Evolutionary conservation across 345 rosid genomes (phyloP).

Genomic region (Passiflora organensis): DNA sequence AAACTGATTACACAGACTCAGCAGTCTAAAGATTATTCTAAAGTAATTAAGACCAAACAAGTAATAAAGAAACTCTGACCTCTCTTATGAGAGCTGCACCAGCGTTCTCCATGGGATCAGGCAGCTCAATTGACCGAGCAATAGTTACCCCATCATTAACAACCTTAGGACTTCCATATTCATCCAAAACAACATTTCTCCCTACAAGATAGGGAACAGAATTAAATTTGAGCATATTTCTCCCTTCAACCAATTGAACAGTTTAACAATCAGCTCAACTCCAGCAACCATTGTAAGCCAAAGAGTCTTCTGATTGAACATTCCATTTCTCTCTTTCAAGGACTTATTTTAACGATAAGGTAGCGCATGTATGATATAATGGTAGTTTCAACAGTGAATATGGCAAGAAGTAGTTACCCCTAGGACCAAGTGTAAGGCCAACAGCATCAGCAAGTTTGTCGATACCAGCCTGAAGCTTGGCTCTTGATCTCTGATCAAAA

Average conservation of each 20-base stretch:
- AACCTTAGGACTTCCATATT: constrained; percentile 88
- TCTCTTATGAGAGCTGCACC: constrained; percentile 96
- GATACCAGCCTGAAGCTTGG: constrained; percentile 82
- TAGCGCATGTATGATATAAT: too few relatives aligned
- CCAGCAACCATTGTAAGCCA: too few relatives aligned
- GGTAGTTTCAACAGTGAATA: too few relatives aligned
- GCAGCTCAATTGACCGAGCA: constrained; percentile 86
- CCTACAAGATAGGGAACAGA: too few relatives aligned
- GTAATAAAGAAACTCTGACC: constrained; percentile 33
- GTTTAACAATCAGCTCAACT: too few relatives aligned
- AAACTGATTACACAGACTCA: too few relatives aligned
- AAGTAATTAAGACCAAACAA: neutral
- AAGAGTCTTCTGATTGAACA: too few relatives aligned
- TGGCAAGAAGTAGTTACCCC: too few relatives aligned
- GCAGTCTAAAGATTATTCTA: neutral
- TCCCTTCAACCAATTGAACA: too few relatives aligned
- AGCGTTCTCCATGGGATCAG: constrained; percentile 95
- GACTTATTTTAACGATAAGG: too few relatives aligned
- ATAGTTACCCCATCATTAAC: constrained; percentile 99
- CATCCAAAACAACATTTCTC: constrained; percentile 93
- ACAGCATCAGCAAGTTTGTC: constrained; percentile 96
- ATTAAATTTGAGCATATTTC: too few relatives aligned
- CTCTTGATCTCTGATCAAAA: constrained; percentile 76
- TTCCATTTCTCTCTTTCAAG: too few relatives aligned
- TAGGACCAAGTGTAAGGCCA: constrained; percentile 92